Percentiles rank a stretch among this genome's conserved stretches.
phyloP scores from a whole-genome alignment of 441 rosid species.

The Rhodomyrtus psidioides region DNA sequence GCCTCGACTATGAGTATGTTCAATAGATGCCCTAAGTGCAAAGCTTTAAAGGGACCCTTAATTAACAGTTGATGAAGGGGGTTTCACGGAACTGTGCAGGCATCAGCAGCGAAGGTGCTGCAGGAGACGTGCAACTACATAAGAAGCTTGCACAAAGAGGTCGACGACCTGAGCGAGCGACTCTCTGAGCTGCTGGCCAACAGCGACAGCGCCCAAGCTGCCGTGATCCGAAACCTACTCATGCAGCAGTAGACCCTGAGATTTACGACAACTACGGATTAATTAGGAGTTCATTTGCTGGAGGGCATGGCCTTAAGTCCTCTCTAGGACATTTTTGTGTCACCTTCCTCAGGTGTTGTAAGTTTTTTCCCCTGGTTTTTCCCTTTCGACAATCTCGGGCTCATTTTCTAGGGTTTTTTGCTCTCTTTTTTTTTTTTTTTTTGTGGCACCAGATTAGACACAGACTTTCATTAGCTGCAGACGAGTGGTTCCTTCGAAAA shows the following conservation, averaged over 20 bases:
- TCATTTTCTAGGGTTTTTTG: background rate
- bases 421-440: background rate
- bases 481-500: background rate
- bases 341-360: background rate
- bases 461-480: background rate
- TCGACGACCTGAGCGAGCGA: slow-evolving; percentile 80
- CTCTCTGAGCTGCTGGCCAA: slow-evolving; percentile 65
- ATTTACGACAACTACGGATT: background rate
- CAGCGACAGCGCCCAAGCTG: slow-evolving; percentile 77
- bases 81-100: slow-evolving; percentile 24
- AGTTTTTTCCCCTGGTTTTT: background rate
- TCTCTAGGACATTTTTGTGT: background rate
- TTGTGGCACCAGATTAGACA: background rate
- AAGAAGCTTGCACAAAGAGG: slow-evolving; percentile 71
- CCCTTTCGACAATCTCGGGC: background rate
- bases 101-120: slow-evolving; percentile 60
- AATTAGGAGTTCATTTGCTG: background rate
- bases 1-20: background rate
- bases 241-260: slow-evolving; percentile 20
- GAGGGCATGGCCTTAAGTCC: background rate
- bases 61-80: background rate
- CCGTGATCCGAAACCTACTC: slow-evolving; percentile 56
- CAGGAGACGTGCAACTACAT: slow-evolving; percentile 91
- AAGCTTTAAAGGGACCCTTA: background rate
- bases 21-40: background rate